phyloP scores from a whole-genome alignment of 495 filamentous ascomycete species.

The Daldinia concentrica region DNA sequence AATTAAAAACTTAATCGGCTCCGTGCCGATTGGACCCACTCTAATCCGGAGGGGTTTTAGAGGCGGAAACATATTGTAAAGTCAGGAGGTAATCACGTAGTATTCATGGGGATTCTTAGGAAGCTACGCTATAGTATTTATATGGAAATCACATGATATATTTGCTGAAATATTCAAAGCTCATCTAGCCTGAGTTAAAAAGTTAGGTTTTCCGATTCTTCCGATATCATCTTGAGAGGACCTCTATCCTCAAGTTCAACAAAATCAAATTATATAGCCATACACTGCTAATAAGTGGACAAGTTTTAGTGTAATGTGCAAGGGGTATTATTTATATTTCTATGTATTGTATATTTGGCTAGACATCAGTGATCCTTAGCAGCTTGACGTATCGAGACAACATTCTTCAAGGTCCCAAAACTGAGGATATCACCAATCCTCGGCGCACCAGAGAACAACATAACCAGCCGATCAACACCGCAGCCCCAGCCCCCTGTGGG shows the following conservation, averaged over 20 bases:
- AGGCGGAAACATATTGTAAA: background rate
- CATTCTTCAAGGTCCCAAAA: slow-evolving; percentile 86
- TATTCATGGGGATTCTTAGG: background rate
- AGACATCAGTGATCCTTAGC: slow-evolving; percentile 21
- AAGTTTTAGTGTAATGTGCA: background rate
- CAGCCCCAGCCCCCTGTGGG: slow-evolving; percentile 97
- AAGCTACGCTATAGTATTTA: background rate
- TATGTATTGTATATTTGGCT: background rate
- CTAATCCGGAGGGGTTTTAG: background rate
- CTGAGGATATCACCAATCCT: slow-evolving; percentile 84
- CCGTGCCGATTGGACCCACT: slow-evolving; percentile 6
- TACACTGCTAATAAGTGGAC: background rate
- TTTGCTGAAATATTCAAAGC: no score
- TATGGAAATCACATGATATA: no score
- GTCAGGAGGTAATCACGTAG: background rate
- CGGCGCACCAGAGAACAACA: slow-evolving; percentile 81
- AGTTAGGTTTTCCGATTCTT: no score
- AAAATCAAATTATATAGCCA: background rate
- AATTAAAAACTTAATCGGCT: background rate
- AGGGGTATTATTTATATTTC: background rate
- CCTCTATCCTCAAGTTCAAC: background rate
- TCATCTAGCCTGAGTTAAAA: no score
- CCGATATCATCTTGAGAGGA: no score
- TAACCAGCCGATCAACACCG: slow-evolving; percentile 87
- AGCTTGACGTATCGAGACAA: slow-evolving; percentile 52